Base-by-base conservation (phyloP, 768 basidiomycete species). In the Albatrellus ellisii region DNA sequence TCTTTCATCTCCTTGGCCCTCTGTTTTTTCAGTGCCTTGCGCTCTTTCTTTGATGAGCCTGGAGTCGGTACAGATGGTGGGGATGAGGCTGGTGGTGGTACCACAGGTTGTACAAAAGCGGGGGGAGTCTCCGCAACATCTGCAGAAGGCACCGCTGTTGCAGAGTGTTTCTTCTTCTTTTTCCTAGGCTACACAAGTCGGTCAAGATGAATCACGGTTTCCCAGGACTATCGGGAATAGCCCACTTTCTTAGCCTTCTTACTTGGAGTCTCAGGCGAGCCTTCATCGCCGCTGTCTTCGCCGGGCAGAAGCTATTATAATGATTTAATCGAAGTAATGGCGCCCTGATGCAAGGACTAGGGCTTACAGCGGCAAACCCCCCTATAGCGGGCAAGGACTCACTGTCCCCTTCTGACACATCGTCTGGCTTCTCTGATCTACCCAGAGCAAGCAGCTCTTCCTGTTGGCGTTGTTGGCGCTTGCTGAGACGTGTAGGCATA, bases 381-480 rank as follows among this genome's bases (percentile, higher is more conserved):
- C 44, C 40, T 32, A 34, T 42, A 35, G n/a, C 35, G 8, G 37
- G 29, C 26, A 26, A 27, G 18, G 31, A 22, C 42, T 50, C 50
- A 25, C 44, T 51, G 33, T 41, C 51, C 43, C 24, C 51, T 41
- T 50, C 40, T 28, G 46, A 34, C 31, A 20, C 54, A 46, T 41
- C 29, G 51, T 27, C 69, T 66, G 22, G 71, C 68, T 49, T 40
- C 10, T 45, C 45, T 6, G 59, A 48, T 20, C 58, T 59, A 29
- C 62, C 62, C 28, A 80, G 67, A 1, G 73, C 70, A 26, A 74
- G 67, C 2, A 92, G 72, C 49, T 92, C 86, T 45, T 90, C 86
- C 18, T 77, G 68, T 53, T 89, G 86, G 35, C 89, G 66, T 54
- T 91, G 85, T 58, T 90, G 88, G 36, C 90, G 70, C 61, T 88